Evolutionary conservation across 2,329 filamentous ascomycete genomes (phyloP).

Genomic region (Curvularia verruculosa): DNA sequence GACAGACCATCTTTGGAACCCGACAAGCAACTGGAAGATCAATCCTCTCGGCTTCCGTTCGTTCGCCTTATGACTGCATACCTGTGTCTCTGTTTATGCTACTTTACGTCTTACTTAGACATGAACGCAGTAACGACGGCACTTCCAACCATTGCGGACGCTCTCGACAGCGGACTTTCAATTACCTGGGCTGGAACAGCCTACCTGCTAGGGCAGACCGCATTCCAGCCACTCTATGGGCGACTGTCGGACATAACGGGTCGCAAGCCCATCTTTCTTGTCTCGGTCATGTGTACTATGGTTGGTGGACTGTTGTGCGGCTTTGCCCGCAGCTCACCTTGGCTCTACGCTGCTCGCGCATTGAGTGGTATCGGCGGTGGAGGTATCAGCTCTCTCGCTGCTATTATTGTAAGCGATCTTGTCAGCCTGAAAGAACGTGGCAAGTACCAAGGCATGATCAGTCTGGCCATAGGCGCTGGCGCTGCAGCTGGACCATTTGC

Average conservation of each 20-base stretch:
- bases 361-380: neutral
- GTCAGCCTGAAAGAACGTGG: neutral
- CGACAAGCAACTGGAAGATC: too few relatives aligned
- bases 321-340: neutral
- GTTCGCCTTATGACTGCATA: too few relatives aligned
- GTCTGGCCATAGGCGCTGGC: neutral
- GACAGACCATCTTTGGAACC: too few relatives aligned
- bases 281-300: neutral
- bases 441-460: neutral
- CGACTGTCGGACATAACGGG: neutral
- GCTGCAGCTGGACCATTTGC: neutral
- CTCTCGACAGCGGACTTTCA: neutral
- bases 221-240: neutral
- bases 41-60: too few relatives aligned
- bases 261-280: neutral
- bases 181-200: neutral
- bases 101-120: neutral
- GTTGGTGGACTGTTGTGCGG: neutral
- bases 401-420: neutral
- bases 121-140: neutral
- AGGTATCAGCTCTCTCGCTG: neutral
- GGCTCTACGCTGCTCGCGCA: neutral
- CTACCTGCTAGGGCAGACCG: neutral
- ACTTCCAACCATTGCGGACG: neutral
- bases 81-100: too few relatives aligned